Conservation (phyloP, 331 rosid genomes). For the Pyracantha coccinea region DNA sequence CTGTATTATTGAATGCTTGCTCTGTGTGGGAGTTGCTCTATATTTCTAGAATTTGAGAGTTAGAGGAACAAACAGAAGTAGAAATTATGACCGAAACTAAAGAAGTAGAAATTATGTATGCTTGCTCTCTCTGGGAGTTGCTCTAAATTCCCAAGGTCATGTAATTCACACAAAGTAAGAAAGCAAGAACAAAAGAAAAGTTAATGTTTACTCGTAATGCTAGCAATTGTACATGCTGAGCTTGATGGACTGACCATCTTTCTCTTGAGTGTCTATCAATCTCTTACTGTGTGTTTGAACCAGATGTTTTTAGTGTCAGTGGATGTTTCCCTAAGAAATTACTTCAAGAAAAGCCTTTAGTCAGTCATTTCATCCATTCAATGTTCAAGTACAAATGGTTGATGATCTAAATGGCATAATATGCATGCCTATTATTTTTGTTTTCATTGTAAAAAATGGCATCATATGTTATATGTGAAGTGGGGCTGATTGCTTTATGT, state of each 20-base stretch:
- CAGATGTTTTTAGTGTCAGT: neutral
- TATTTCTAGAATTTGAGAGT: neutral
- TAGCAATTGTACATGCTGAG: neutral
- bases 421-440: neutral
- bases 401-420: neutral
- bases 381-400: neutral
- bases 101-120: neutral
- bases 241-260: neutral
- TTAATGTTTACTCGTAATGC: neutral
- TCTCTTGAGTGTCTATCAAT: neutral
- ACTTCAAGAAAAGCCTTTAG: neutral
- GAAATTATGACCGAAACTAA: neutral
- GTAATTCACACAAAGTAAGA: neutral
- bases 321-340: neutral
- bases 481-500: conserved; percentile 18
- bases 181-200: neutral
- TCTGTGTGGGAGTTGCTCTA: neutral
- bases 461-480: conserved; percentile 10
- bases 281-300: neutral
- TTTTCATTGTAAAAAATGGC: neutral
- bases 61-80: neutral
- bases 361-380: neutral
- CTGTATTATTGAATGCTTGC: neutral
- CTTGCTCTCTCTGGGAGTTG: neutral
- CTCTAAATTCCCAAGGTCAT: neutral